Percentiles rank a stretch among this genome's conserved stretches.
Evolutionary conservation across 2,329 filamentous ascomycete species (phyloP).

Genomic region (Exophiala alcalophila): DNA sequence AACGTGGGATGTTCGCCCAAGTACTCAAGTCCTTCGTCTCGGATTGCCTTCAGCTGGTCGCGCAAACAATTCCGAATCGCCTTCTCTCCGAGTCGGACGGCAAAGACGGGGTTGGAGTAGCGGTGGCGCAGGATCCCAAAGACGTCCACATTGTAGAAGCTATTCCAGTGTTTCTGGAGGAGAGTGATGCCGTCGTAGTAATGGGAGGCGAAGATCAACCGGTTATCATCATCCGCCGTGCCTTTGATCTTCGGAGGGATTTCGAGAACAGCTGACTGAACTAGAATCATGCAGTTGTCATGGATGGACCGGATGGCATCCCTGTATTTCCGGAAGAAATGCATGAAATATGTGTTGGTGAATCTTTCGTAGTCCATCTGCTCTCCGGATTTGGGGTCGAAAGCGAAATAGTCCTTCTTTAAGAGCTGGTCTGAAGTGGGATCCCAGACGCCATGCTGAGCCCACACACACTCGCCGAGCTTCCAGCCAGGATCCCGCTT

Average conservation of each 20-base stretch:
- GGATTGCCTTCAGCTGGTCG: constrained; percentile 79
- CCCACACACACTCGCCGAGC: constrained; percentile 93
- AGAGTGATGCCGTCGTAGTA: constrained; percentile 96
- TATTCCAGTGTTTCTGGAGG: constrained; percentile 98
- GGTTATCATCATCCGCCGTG: constrained; percentile 81
- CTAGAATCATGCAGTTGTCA: constrained; percentile 78
- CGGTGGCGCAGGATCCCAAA: constrained; percentile 85
- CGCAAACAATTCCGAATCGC: constrained; percentile 91
- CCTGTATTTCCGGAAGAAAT: constrained; percentile 74
- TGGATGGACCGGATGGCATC: constrained; percentile 73
- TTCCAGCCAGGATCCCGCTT: constrained; percentile 85
- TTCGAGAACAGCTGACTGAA: constrained; percentile 88
- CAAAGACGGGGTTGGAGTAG: constrained; percentile 85
- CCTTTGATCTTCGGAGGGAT: constrained; percentile 85
- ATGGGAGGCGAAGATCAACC: constrained; percentile 89
- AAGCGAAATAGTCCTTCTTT: constrained; percentile 82
- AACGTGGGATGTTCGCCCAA: constrained; percentile 86
- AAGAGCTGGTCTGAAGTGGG: constrained; percentile 71
- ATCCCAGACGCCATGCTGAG: constrained; percentile 95
- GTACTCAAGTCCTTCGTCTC: constrained; percentile 80
- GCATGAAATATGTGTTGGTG: constrained; percentile 87
- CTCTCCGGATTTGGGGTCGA: constrained; percentile 70
- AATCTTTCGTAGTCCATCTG: constrained; percentile 78
- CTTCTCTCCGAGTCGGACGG: constrained; percentile 85
- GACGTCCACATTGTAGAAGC: constrained; percentile 94